These are phyloP conservation scores for Umbelopsis sp. DNA, from an alignment of 371 early-diverging fungal genomes.

Conservation along the genomic window DNA sequence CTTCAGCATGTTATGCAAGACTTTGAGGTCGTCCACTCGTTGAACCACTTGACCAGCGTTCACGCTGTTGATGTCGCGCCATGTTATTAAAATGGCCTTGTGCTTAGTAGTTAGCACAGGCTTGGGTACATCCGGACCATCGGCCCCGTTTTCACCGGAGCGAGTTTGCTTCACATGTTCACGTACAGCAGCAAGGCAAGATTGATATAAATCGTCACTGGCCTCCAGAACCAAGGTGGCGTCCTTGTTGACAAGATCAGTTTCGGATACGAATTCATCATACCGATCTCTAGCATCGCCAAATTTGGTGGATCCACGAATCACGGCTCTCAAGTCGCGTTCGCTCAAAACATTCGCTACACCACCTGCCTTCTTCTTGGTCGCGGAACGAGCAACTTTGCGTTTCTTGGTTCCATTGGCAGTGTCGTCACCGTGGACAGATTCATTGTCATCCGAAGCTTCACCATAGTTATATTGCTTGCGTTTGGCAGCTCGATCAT, in stretches of 20 bases:
- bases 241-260: slow-evolving; percentile 76
- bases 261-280: slow-evolving; percentile 78
- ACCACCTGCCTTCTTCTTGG: slow-evolving; percentile 20
- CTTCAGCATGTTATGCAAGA: slow-evolving; percentile 40
- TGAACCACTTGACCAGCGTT: slow-evolving; percentile 82
- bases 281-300: slow-evolving; percentile 80
- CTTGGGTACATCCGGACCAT: slow-evolving; percentile 48
- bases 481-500: slow-evolving; percentile 57
- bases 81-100: slow-evolving; percentile 81
- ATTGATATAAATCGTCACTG: slow-evolving; percentile 64
- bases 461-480: slow-evolving; percentile 42
- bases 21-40: slow-evolving; percentile 61
- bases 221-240: slow-evolving; percentile 59
- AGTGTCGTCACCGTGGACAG: slow-evolving; percentile 36
- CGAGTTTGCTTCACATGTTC: slow-evolving; percentile 45
- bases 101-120: slow-evolving; percentile 64
- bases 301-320: slow-evolving; percentile 78
- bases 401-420: slow-evolving; percentile 29
- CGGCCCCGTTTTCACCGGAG: slow-evolving; percentile 37
- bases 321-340: slow-evolving; percentile 82
- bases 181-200: slow-evolving; percentile 75
- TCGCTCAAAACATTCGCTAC: slow-evolving; percentile 61
- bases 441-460: slow-evolving; percentile 31
- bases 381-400: slow-evolving; percentile 24
- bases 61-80: slow-evolving; percentile 77